These are phyloP conservation scores for Rhizopogon roseolus DNA, from an alignment of 768 basidiomycete species.

Conservation along the genomic window DNA sequence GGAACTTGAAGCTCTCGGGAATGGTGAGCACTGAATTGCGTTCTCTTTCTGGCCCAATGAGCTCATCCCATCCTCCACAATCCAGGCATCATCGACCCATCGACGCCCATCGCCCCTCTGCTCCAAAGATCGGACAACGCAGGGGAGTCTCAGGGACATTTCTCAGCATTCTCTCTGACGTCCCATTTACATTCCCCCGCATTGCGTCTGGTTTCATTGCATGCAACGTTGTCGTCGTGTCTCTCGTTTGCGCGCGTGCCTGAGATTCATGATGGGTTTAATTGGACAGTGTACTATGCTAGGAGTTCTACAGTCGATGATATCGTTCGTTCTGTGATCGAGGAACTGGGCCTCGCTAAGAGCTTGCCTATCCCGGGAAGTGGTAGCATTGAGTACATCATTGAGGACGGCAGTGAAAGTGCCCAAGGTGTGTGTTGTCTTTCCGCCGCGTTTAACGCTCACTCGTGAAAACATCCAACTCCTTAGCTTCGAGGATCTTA, in stretches of 20 bases:
- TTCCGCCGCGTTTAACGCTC: background rate
- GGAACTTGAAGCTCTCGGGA: constrained; percentile 58
- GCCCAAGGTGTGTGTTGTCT: constrained; percentile 43
- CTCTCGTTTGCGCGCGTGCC: constrained; percentile 65
- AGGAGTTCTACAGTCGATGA: constrained; percentile 51
- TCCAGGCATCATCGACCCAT: constrained; percentile 46
- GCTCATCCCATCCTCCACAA: constrained; percentile 6
- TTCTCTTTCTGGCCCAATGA: background rate
- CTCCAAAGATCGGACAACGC: constrained; percentile 35
- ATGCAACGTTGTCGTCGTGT: constrained; percentile 50
- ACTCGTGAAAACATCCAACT: constrained; percentile 1
- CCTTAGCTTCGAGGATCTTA: constrained; percentile 44
- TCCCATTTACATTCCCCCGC: constrained; percentile 61
- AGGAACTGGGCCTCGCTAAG: constrained; percentile 69
- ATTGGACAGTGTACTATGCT: constrained; percentile 63
- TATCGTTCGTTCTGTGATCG: constrained; percentile 44
- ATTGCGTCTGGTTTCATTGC: constrained; percentile 67
- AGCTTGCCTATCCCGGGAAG: constrained; percentile 62
- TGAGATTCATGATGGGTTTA: constrained; percentile 70
- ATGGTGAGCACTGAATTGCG: constrained; percentile 42
- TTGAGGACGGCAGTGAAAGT: constrained; percentile 45
- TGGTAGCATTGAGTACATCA: constrained; percentile 63
- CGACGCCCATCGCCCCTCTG: constrained; percentile 46
- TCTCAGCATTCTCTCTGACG: constrained; percentile 68
- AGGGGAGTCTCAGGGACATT: constrained; percentile 41